phyloP scores from a whole-genome alignment of 2,329 filamentous ascomycete genomes.

The Xylaria multiplex region DNA sequence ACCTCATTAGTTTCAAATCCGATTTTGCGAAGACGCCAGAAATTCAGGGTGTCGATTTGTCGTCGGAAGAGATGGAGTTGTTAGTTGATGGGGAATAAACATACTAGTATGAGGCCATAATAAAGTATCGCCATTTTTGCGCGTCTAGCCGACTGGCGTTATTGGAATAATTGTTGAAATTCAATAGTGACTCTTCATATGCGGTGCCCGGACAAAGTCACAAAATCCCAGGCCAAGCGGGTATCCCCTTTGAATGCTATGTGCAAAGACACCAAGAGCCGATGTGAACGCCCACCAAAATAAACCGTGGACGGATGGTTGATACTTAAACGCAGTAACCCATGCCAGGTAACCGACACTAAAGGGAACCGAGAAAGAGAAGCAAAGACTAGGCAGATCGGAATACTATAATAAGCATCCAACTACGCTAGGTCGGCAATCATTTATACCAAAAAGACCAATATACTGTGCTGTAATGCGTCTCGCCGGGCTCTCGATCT shows the following conservation, averaged over 20 bases:
- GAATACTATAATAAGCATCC: constrained; percentile 36
- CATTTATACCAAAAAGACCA: not conserved
- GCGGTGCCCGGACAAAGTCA: not conserved
- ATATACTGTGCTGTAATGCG: constrained; percentile 5
- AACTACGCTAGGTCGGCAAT: constrained; percentile 12
- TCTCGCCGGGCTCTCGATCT: constrained; percentile 16
- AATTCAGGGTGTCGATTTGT: not conserved
- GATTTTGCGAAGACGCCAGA: not conserved
- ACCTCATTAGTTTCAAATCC: constrained; percentile 26
- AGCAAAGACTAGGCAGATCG: constrained; percentile 12
- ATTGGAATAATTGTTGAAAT: constrained; percentile 1
- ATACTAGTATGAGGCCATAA: constrained; percentile 31
- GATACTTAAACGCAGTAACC: constrained; percentile 32
- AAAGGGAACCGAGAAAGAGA: not conserved
- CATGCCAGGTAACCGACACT: constrained; percentile 17
- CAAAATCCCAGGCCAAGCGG: constrained; percentile 4
- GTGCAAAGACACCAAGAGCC: constrained; percentile 15
- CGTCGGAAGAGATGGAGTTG: not conserved
- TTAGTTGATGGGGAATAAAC: constrained; percentile 17
- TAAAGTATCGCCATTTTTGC: constrained; percentile 34
- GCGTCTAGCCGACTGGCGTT: constrained; percentile 33
- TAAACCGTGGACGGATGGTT: constrained; percentile 19
- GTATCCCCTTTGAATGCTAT: constrained; percentile 15
- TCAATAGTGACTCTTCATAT: constrained; percentile 13
- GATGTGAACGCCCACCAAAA: constrained; percentile 9